A percentile compares a stretch with the other conserved stretches of the same genome.
Evolutionary conservation across 768 basidiomycete species (phyloP).

Genomic region (Rhodosporidiobolus sp.): DNA sequence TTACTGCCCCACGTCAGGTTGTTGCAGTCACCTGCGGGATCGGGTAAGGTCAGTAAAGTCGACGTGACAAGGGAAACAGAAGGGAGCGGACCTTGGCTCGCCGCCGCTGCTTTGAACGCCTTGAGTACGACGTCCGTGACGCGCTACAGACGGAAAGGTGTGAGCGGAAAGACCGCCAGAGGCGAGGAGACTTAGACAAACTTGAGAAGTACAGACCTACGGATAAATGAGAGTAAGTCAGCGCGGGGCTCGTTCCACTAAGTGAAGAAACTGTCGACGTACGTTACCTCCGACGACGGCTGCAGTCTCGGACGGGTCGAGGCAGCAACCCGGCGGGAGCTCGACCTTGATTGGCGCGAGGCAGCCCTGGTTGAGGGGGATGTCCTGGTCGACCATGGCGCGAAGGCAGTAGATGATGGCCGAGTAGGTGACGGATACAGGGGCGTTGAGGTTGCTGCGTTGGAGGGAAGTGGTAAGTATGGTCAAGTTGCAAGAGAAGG

Average conservation of each 20-base stretch:
- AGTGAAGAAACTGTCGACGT: background rate
- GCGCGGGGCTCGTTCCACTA: no score
- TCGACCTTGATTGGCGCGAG: slow-evolving; percentile 63
- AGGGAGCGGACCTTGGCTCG: slow-evolving; percentile 66
- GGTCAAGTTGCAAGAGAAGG: background rate
- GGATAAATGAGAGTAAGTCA: no score
- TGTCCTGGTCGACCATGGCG: slow-evolving; percentile 50
- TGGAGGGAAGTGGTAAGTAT: no score
- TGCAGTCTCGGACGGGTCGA: slow-evolving; percentile 78
- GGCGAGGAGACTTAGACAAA: no score
- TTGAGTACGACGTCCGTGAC: slow-evolving; percentile 91
- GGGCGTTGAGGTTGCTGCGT: slow-evolving; percentile 67
- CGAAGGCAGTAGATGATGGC: slow-evolving; percentile 48
- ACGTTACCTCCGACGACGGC: slow-evolving; percentile 94
- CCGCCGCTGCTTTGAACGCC: slow-evolving; percentile 86
- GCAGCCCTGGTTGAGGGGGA: slow-evolving; percentile 91
- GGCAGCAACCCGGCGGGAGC: slow-evolving; percentile 70
- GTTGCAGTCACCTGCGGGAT: background rate
- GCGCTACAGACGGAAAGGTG: slow-evolving; percentile 65
- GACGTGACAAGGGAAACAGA: background rate
- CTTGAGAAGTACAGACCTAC: no score
- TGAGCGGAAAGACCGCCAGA: slow-evolving; percentile 52
- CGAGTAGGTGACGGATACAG: slow-evolving; percentile 67
- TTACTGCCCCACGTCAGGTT: slow-evolving; percentile 30
- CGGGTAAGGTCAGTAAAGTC: background rate